Evolutionary conservation across 106 monocot species (phyloP).

Genomic region (Platanthera zijinensis): DNA sequence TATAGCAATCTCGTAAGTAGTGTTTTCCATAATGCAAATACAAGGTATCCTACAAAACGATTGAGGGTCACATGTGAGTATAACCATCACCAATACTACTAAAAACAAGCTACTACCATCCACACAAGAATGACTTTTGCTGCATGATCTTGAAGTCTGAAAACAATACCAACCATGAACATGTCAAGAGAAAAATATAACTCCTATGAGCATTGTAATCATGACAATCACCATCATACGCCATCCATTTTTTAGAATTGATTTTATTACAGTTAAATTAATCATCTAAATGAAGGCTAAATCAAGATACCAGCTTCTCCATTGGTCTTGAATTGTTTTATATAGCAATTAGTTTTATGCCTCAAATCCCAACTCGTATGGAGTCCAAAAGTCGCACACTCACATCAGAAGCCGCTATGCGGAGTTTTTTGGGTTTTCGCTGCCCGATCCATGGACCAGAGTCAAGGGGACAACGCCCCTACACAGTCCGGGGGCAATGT

Average conservation of each 20-base stretch:
- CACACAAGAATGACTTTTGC: not conserved
- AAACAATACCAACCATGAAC: not conserved
- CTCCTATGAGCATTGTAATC: not conserved
- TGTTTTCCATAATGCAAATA: constrained; percentile 93
- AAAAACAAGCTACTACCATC: not conserved
- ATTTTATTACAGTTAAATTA: not conserved
- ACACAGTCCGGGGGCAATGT: no score
- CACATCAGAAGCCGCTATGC: no score
- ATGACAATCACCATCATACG: not conserved
- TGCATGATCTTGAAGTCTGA: not conserved
- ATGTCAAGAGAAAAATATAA: not conserved
- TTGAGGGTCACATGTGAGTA: not conserved
- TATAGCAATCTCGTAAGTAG: constrained; percentile 85
- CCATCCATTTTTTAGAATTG: not conserved
- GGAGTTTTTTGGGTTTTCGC: no score
- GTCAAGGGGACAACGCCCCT: no score
- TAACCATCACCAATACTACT: not conserved
- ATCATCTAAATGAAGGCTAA: not conserved
- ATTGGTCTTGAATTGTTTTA: not conserved
- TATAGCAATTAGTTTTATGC: not conserved
- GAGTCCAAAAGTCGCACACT: no score
- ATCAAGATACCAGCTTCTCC: not conserved
- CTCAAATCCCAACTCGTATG: no score
- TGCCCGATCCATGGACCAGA: no score
- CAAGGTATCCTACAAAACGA: constrained; percentile 70